Evolutionary conservation across 2,329 filamentous ascomycete species (phyloP).

Genomic region (Fusarium concolor): DNA sequence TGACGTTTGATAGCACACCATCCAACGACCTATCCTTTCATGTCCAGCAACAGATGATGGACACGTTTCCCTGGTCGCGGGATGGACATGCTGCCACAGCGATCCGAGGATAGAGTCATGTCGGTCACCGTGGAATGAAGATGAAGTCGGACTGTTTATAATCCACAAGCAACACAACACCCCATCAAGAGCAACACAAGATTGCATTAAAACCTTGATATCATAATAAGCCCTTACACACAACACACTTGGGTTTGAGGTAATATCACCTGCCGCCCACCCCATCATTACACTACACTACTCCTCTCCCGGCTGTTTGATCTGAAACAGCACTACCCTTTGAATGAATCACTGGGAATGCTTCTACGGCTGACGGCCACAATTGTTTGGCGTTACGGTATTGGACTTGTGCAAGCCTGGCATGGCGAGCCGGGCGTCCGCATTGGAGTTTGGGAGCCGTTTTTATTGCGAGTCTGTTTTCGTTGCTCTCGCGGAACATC

Average conservation of each 20-base stretch:
- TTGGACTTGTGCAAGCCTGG: conserved; percentile 38
- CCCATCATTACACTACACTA: conserved; percentile 7
- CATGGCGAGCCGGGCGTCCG: conserved; percentile 39
- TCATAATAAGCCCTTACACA: conserved; percentile 16
- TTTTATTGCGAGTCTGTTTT: conserved; percentile 18
- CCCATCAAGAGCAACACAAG: conserved; percentile 17
- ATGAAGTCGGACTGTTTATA: conserved; percentile 21
- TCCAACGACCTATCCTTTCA: conserved; percentile 55
- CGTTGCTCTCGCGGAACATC: conserved; percentile 19
- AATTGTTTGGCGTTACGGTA: conserved; percentile 43
- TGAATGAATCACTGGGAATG: conserved; percentile 29
- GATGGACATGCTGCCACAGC: conserved; percentile 64
- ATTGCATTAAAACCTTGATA: conserved; percentile 34
- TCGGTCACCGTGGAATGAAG: conserved; percentile 30
- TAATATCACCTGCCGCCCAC: neutral
- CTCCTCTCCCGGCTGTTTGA: conserved; percentile 36
- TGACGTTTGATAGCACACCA: conserved; percentile 60
- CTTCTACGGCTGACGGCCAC: conserved; percentile 35
- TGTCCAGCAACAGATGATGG: conserved; percentile 55
- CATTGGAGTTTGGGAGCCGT: conserved; percentile 43
- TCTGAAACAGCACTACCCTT: conserved; percentile 32
- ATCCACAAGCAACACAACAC: conserved; percentile 13
- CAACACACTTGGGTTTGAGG: neutral
- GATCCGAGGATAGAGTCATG: conserved; percentile 54
- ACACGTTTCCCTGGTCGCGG: conserved; percentile 61